phyloP scores from a whole-genome alignment of 306 rosid genomes.

The Trichosanthes cucumerina region DNA sequence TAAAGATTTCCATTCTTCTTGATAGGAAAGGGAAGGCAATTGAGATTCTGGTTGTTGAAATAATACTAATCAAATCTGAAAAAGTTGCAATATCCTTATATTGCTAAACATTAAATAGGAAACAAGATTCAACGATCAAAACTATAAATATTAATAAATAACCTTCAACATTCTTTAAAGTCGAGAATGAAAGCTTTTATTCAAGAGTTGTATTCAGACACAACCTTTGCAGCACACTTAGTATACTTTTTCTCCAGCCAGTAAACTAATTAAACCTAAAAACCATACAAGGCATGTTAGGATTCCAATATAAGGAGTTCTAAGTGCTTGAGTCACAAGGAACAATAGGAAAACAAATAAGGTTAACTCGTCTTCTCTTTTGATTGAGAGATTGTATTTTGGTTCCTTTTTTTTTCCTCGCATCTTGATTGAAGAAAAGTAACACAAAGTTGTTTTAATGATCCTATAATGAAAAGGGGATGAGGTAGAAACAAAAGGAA shows the following conservation, averaged over 20 bases:
- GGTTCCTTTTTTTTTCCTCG: constrained; percentile 18
- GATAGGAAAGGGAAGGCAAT: constrained; percentile 11
- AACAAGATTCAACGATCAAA: no score
- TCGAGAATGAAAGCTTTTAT: no score
- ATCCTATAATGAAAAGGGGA: constrained; percentile 35
- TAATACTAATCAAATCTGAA: constrained; percentile 27
- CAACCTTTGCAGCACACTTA: no score
- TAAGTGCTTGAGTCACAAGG: no score
- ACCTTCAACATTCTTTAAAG: no score
- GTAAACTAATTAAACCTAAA: no score
- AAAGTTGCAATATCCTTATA: constrained; percentile 7
- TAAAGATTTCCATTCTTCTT: constrained; percentile 49
- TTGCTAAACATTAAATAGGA: neutral
- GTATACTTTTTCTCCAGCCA: no score
- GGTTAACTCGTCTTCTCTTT: constrained; percentile 48
- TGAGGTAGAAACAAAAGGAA: constrained; percentile 12
- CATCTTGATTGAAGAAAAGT: constrained; percentile 44
- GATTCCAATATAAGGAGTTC: no score
- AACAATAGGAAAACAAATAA: neutral
- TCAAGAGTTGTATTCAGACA: no score
- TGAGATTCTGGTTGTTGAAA: constrained; percentile 27
- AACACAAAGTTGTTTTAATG: constrained; percentile 59
- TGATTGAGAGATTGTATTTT: constrained; percentile 27
- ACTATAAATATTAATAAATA: no score
- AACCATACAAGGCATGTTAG: no score